Percentiles rank a stretch among this genome's conserved stretches.
Evolutionary conservation across 306 rosid species (phyloP).

Genomic region (Prunus mume): DNA sequence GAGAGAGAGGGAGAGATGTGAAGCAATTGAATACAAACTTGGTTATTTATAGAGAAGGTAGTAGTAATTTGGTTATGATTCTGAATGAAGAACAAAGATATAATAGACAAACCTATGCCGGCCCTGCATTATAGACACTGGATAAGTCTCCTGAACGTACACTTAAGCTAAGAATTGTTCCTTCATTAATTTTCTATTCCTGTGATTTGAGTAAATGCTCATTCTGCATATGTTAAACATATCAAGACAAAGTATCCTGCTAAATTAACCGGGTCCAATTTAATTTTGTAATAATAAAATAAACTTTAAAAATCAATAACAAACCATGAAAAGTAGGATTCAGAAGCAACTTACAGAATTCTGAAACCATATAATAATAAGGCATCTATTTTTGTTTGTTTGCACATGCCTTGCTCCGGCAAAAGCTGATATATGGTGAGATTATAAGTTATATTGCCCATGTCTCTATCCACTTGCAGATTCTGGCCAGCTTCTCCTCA

Average conservation of each 20-base stretch:
- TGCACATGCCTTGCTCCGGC: not conserved
- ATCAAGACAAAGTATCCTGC: not conserved
- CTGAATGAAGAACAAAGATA: constrained; percentile 8
- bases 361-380: too few species aligned
- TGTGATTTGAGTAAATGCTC: not conserved
- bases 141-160: not conserved
- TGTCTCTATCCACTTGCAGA: not conserved
- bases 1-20: constrained; percentile 1
- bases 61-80: not conserved
- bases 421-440: not conserved
- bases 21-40: not conserved
- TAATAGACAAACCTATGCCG: not conserved
- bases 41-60: not conserved
- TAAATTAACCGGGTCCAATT: not conserved
- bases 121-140: not conserved
- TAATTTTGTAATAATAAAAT: not conserved
- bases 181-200: not conserved
- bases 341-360: not conserved
- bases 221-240: constrained; percentile 1
- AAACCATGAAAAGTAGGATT: not conserved
- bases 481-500: not conserved
- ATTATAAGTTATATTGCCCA: not conserved
- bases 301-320: not conserved
- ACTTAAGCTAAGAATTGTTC: not conserved
- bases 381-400: not conserved